Conservation (phyloP, 768 basidiomycete genomes). For the Heimioporus sp. region DNA sequence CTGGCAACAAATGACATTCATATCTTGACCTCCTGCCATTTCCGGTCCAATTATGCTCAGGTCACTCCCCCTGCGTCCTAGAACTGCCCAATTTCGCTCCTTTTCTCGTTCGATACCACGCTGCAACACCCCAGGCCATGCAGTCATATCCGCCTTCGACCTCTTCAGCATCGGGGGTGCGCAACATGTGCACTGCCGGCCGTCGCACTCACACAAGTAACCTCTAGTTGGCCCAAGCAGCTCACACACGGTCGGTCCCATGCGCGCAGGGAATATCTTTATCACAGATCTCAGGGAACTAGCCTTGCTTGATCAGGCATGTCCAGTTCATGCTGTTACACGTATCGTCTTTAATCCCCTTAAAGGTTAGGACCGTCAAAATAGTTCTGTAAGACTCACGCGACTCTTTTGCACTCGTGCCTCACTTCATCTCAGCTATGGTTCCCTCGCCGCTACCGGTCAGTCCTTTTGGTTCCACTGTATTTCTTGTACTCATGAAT, state of each 20-base stretch:
- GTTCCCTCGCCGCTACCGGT: constrained; percentile 92
- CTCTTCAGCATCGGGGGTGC: constrained; percentile 87
- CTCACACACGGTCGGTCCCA: constrained; percentile 75
- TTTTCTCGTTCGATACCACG: background rate
- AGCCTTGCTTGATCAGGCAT: constrained; percentile 64
- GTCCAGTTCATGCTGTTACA: constrained; percentile 6
- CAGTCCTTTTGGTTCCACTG: constrained; percentile 10
- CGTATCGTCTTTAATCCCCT: background rate
- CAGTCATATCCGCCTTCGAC: constrained; percentile 92
- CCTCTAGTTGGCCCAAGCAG: constrained; percentile 58
- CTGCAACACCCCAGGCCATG: constrained; percentile 60
- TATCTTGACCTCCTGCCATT: background rate
- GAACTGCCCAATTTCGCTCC: background rate
- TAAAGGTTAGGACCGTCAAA: constrained; percentile 75
- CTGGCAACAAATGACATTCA: background rate
- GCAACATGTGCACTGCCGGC: constrained; percentile 12
- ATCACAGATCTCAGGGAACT: constrained; percentile 71
- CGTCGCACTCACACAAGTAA: constrained; percentile 1
- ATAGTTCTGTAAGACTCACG: constrained; percentile 65
- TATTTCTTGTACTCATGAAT: constrained; percentile 2
- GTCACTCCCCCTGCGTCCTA: background rate
- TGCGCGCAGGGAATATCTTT: constrained; percentile 91
- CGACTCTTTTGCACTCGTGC: background rate
- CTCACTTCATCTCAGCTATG: constrained; percentile 54
- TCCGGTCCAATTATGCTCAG: background rate